phyloP scores from a whole-genome alignment of 108 stramenopile genomes.

The Pinguiococcus pyrenoidosus region DNA sequence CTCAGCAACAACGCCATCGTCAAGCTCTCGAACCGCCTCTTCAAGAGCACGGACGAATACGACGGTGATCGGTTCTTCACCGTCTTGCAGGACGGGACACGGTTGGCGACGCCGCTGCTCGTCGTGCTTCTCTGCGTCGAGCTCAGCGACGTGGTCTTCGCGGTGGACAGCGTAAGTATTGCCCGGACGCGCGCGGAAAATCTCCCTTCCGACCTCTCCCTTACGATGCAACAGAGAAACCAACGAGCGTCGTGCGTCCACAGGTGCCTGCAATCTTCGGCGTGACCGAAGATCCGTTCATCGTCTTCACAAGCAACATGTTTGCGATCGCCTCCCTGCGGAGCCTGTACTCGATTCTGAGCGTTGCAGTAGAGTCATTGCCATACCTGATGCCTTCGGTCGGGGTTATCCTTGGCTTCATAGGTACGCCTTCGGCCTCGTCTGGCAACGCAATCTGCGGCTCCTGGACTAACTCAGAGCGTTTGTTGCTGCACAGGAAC shows the following conservation, averaged over 20 bases:
- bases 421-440: no score
- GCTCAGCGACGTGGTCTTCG: slow-evolving; percentile 34
- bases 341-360: slow-evolving; percentile 73
- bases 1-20: background rate
- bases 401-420: slow-evolving; percentile 74
- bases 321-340: slow-evolving; percentile 60
- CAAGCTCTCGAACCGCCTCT: background rate
- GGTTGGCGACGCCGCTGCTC: slow-evolving; percentile 29
- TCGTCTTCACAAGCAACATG: slow-evolving; percentile 40
- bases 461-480: no score
- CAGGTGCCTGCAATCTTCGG: background rate
- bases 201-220: no score
- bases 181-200: background rate
- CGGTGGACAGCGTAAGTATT: slow-evolving; percentile 23
- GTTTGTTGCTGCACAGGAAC: no score
- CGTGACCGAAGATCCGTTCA: slow-evolving; percentile 30
- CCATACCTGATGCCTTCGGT: slow-evolving; percentile 80
- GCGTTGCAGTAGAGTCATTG: slow-evolving; percentile 70
- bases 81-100: slow-evolving; percentile 3
- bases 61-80: background rate
- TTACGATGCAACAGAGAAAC: no score
- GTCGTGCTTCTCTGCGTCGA: slow-evolving; percentile 32
- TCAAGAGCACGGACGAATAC: background rate
- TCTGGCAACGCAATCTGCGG: no score
- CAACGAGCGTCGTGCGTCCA: background rate